These are phyloP conservation scores for Mucor sp. DNA, from an alignment of 371 early-diverging fungal species.

Conservation along the genomic window DNA sequence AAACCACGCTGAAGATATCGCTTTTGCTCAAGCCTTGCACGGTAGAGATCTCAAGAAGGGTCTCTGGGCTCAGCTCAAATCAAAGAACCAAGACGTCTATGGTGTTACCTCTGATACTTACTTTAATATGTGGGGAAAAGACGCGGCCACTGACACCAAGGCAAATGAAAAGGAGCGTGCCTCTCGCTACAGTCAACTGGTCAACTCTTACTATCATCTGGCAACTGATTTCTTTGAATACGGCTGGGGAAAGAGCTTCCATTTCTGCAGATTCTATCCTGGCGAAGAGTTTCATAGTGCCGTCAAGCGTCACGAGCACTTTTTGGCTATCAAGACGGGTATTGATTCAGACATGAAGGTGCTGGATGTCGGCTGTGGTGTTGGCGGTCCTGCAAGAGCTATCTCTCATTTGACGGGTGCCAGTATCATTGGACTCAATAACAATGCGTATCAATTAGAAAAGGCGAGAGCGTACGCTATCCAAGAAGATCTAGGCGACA, in stretches of 20 bases:
- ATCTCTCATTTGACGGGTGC: constrained; percentile 88
- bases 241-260: constrained; percentile 89
- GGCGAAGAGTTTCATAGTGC: constrained; percentile 80
- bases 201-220: constrained; percentile 82
- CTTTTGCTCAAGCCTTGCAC: constrained; percentile 52
- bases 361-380: constrained; percentile 91
- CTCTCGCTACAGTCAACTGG: constrained; percentile 65
- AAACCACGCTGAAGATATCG: constrained; percentile 49
- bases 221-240: constrained; percentile 86
- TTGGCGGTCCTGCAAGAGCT: constrained; percentile 94
- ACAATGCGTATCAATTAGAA: constrained; percentile 92
- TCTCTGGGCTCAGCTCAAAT: constrained; percentile 49
- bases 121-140: constrained; percentile 61
- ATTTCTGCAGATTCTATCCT: constrained; percentile 81
- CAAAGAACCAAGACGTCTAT: constrained; percentile 61
- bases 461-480: constrained; percentile 79
- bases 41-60: constrained; percentile 51
- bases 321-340: constrained; percentile 73
- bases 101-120: constrained; percentile 61
- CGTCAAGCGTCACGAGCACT: constrained; percentile 92
- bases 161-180: constrained; percentile 56
- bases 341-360: constrained; percentile 72
- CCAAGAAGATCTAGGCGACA: constrained; percentile 61
- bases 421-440: constrained; percentile 89
- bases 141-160: constrained; percentile 44